These are phyloP conservation scores for Sanghuangporus baumii DNA, from an alignment of 1,284 basidiomycete genomes.

Conservation along the genomic window DNA sequence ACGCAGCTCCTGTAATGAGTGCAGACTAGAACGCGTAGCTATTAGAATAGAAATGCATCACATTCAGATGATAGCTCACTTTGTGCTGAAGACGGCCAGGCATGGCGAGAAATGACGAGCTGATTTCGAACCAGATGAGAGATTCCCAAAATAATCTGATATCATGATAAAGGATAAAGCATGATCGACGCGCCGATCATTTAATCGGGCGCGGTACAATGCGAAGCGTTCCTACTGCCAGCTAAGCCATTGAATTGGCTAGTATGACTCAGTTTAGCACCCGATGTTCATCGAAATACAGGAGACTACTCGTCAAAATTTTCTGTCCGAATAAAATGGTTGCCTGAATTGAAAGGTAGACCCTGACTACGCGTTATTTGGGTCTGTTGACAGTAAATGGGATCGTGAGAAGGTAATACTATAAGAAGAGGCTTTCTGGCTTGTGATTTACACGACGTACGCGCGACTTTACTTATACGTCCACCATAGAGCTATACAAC, in stretches of 20 bases:
- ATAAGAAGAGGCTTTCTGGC: background rate
- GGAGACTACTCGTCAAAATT: too few species aligned
- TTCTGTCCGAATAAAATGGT: too few species aligned
- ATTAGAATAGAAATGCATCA: background rate
- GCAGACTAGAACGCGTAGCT: constrained; percentile 48
- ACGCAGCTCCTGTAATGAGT: constrained; percentile 80
- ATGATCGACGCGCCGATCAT: constrained; percentile 4
- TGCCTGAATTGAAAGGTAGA: background rate
- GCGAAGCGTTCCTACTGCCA: too few species aligned
- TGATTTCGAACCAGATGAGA: background rate
- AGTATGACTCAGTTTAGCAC: too few species aligned
- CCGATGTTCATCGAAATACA: too few species aligned
- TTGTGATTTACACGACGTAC: background rate
- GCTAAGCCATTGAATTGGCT: too few species aligned
- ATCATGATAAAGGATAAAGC: background rate
- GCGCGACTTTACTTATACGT: too few species aligned
- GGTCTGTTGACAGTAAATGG: background rate
- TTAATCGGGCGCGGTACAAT: too few species aligned
- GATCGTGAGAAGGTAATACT: background rate
- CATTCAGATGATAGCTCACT: constrained; percentile 32
- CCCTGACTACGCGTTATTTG: background rate
- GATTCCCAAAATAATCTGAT: too few species aligned
- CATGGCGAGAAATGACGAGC: constrained; percentile 35
- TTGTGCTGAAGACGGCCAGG: constrained; percentile 67
- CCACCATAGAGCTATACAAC: background rate